A percentile compares a stretch with the other conserved stretches of the same genome.
Conservation (phyloP, 2,329 filamentous ascomycete genomes). For the Grosmannia serpens region DNA sequence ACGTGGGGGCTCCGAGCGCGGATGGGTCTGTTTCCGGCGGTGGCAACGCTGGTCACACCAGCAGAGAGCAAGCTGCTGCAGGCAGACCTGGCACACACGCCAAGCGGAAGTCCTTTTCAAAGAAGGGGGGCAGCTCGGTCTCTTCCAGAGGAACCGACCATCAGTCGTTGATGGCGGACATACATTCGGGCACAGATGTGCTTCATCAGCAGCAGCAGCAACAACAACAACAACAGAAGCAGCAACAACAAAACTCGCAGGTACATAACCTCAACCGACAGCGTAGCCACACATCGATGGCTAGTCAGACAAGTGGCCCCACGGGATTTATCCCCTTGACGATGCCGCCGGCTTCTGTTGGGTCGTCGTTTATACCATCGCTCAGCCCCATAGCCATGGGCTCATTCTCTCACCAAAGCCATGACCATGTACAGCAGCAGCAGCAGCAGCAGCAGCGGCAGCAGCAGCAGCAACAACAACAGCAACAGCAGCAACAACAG, state of each 20-base stretch:
- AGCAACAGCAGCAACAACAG: slow-evolving; percentile 4
- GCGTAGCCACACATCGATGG: slow-evolving; percentile 30
- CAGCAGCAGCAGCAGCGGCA: too few species aligned
- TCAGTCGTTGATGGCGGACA: slow-evolving; percentile 26
- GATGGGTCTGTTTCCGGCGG: slow-evolving; percentile 18
- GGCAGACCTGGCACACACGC: slow-evolving; percentile 14
- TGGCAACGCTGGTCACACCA: neutral
- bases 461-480: too few species aligned
- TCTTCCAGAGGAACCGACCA: slow-evolving; percentile 20
- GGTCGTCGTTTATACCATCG: slow-evolving; percentile 34
- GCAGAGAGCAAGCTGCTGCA: neutral
- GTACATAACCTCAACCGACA: slow-evolving; percentile 25
- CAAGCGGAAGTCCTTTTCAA: slow-evolving; percentile 26
- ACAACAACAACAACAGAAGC: slow-evolving; percentile 22
- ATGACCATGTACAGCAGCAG: slow-evolving; percentile 2
- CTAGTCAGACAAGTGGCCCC: slow-evolving; percentile 28
- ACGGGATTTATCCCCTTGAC: slow-evolving; percentile 29
- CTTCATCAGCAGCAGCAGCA: slow-evolving; percentile 15
- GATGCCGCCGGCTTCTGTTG: slow-evolving; percentile 34
- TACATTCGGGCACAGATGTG: slow-evolving; percentile 14
- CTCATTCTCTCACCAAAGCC: slow-evolving; percentile 22
- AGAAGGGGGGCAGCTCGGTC: slow-evolving; percentile 22
- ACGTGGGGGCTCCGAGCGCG: slow-evolving; percentile 51
- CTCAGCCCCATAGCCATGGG: slow-evolving; percentile 37
- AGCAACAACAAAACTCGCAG: slow-evolving; percentile 15